These are phyloP conservation scores for Casuarina cunninghamiana DNA, from an alignment of 306 rosid genomes.

Conservation along the genomic window DNA sequence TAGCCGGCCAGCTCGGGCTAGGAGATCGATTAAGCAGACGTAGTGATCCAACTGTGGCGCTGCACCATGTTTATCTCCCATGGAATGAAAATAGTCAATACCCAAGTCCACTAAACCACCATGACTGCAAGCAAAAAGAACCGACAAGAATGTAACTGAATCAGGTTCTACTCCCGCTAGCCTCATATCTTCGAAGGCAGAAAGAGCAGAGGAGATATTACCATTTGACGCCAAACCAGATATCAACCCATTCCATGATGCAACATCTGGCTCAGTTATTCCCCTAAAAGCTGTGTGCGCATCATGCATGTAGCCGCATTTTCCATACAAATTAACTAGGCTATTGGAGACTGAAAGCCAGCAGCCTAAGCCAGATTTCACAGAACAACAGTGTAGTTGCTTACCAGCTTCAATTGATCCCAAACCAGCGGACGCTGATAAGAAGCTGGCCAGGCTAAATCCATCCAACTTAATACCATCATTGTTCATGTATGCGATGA, in stretches of 20 bases:
- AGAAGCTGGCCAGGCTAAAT: constrained; percentile 57
- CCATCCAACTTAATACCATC: constrained; percentile 58
- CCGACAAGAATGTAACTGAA: constrained; percentile 45
- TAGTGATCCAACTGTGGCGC: constrained; percentile 56
- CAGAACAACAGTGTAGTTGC: constrained; percentile 58
- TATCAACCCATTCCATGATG: constrained; percentile 70
- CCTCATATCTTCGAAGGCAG: constrained; percentile 71
- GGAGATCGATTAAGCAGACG: constrained; percentile 60
- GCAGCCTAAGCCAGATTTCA: constrained; percentile 52
- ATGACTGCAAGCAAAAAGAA: constrained; percentile 68
- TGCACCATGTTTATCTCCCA: constrained; percentile 46
- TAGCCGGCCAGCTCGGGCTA: constrained; percentile 59
- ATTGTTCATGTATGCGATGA: constrained; percentile 42
- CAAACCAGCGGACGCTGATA: constrained; percentile 66
- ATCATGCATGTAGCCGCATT: constrained; percentile 50
- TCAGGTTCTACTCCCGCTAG: constrained; percentile 56
- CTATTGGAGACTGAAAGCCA: constrained; percentile 50
- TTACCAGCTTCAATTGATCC: constrained; percentile 54
- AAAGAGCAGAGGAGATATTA: constrained; percentile 42
- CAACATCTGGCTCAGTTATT: constrained; percentile 45
- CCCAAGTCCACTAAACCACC: constrained; percentile 56
- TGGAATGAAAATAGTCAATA: constrained; percentile 51
- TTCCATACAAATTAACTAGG: constrained; percentile 60
- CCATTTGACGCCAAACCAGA: constrained; percentile 57
- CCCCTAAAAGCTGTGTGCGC: constrained; percentile 53